Evolutionary conservation across 441 rosid species (phyloP), one percentile per base, ranked within the genome.

Genomic region (Populus hybrid): DNA sequence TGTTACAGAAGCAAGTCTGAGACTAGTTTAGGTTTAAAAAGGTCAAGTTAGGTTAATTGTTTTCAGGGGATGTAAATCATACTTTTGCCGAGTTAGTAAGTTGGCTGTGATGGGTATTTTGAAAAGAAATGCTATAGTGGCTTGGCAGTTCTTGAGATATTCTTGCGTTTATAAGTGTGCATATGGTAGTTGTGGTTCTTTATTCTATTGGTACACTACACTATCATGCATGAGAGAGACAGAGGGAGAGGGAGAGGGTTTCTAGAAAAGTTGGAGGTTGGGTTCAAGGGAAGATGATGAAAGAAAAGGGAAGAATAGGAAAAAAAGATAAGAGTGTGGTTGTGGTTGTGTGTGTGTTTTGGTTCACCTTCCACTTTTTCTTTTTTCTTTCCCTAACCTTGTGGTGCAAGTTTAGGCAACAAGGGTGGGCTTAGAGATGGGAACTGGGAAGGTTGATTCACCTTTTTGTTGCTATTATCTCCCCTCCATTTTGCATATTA

Each of bases 281-380:
- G 80, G 80, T 74, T 77, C 18, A 74, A 72, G 78, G 71, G 31
- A 66, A 29, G 83, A 79, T 70, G 81, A 83, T 66, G 28, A 65
- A 79, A 74, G 72, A 81, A 79, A 81, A 64, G 33, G 64, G 45
- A 64, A 71, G 70, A 79, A 69, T 10, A 45, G 71, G 71, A 61
- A 78, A 77, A 42, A 63, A 71, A 82, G 67, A 75, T 20, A 3
- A 36, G 85, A 81, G 53, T 83, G 84, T 82, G 86, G 88, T 78
- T 88, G 87, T 85, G 79, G 89, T 87, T 85, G 89, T 75, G 72
- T 82, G 89, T 86, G 89, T 86, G 87, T 84, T 87, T 87, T 80
- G 90, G 86, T 86, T 88, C 88, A 91, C 93, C 94, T 86, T 89
- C 90, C 91, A 86, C 85, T 75, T 82, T 81, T 42, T 6, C 8